Evolutionary conservation across 75 land plant species (phyloP), one percentile per base, ranked within the genome.

Genomic region (Pinus taeda): DNA sequence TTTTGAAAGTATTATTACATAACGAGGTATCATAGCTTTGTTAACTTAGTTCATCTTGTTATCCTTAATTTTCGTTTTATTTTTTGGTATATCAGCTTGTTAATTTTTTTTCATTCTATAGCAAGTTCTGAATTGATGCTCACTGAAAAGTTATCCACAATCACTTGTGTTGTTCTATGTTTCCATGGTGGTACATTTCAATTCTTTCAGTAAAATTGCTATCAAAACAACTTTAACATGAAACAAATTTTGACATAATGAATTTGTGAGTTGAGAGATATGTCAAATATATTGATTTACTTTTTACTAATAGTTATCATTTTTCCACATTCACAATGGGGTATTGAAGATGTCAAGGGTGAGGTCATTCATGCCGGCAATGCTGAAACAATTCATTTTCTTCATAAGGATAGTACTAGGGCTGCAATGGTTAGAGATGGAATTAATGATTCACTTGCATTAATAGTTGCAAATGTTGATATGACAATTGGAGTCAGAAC

Each of bases 401-500:
- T 97, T 56, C 99, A 97, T 75, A 83, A 85, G 21, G 87, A 93
- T 78, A 98, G 98, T 30, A 88, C 84, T 65, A 78, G 87, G 45
- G 98, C 94, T 56, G 99, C 95, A 18, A 97, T 97, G 99, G 95
- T 97, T 9, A 98, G 99, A 1, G 99, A 97, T 84, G 99, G 98
- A 4, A 90, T 97, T 30, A 97, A 95, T 75, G 98, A 97, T 76
- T 97, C 99, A 21, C 99, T 98, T 21, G 99, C 99, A 20, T 86
- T 97, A 20, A 98, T 92, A 20, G 98, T 92, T 22, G 93, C 99
- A n/a, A 95, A 97, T 85, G 91, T 97, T 36, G 99, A 98, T 6
- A 97, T 97, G 83, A 98, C 98, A 69, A 95, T 97, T 73, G 99
- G 99, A 7, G 93, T 98, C 18, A 98, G 99, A 37, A 97, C 98